Conservation (phyloP, 2,329 filamentous ascomycete genomes). For the Pseudophaeomoniella oleicola region DNA sequence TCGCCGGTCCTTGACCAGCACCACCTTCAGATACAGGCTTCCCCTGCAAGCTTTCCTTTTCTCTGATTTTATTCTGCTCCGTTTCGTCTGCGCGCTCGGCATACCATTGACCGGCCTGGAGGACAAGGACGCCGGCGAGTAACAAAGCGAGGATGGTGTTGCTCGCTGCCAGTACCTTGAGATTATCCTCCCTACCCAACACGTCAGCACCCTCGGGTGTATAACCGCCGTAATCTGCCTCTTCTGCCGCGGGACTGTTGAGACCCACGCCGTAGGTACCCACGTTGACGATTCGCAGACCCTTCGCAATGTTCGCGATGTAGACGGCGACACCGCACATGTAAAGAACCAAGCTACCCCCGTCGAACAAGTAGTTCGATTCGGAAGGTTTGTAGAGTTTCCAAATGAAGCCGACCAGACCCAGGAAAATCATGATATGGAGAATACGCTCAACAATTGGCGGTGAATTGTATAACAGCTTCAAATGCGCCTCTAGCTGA, state of each 20-base stretch:
- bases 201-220: conserved; percentile 41
- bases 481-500: conserved; percentile 78
- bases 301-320: conserved; percentile 92
- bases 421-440: conserved; percentile 81
- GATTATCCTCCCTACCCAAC: conserved; percentile 70
- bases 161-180: conserved; percentile 82
- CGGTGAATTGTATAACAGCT: conserved; percentile 80
- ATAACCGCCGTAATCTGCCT: conserved; percentile 6
- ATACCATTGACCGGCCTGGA: conserved; percentile 98
- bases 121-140: conserved; percentile 73
- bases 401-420: conserved; percentile 74
- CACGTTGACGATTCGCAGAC: conserved; percentile 65
- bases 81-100: conserved; percentile 84
- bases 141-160: conserved; percentile 94
- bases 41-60: conserved; percentile 23
- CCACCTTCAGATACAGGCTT: not conserved
- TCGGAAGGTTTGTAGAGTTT: conserved; percentile 93
- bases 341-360: conserved; percentile 56
- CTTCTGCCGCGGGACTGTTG: conserved; percentile 22
- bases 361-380: conserved; percentile 89
- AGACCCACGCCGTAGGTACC: conserved; percentile 47
- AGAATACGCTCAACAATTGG: conserved; percentile 86
- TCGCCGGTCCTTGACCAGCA: not conserved
- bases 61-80: conserved; percentile 46
- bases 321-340: conserved; percentile 86